Percentiles rank a stretch among this genome's conserved stretches.
phyloP scores from a whole-genome alignment of 176 grass and related monocot species.

The Carex parvula region DNA sequence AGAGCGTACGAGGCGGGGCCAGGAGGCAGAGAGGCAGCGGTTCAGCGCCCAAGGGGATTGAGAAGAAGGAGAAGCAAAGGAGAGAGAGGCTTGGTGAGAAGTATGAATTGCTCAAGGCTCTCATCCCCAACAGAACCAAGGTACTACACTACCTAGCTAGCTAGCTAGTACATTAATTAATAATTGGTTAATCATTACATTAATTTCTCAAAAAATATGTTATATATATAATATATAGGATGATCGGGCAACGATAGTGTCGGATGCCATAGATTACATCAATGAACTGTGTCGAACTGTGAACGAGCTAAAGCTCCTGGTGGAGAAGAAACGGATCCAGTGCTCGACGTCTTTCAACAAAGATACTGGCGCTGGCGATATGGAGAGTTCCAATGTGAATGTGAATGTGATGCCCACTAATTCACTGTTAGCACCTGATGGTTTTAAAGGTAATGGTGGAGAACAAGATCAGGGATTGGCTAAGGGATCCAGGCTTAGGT shows the following conservation, averaged over 20 bases:
- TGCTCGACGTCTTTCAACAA: not conserved
- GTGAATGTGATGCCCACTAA: not conserved
- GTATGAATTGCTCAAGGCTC: conserved; percentile 22
- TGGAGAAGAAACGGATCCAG: conserved; percentile 8
- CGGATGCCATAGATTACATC: conserved; percentile 23
- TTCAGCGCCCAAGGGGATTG: not conserved
- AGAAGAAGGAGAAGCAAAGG: conserved; percentile 23
- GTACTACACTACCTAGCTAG: too few relatives aligned
- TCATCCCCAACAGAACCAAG: conserved; percentile 27
- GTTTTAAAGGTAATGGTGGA: not conserved
- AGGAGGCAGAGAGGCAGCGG: not conserved
- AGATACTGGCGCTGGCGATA: not conserved
- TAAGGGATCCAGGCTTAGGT: conserved; percentile 40
- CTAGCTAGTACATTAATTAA: too few relatives aligned
- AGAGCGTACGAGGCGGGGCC: not conserved
- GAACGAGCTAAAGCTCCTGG: conserved; percentile 19
- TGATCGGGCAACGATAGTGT: conserved; percentile 19
- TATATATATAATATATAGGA: not conserved
- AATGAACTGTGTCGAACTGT: conserved; percentile 19
- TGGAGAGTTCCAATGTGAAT: not conserved
- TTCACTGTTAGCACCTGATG: not conserved
- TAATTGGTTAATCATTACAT: too few relatives aligned
- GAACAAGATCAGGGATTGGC: conserved; percentile 24
- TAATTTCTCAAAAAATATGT: too few relatives aligned
- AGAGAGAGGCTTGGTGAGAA: conserved; percentile 20